phyloP scores from a whole-genome alignment of 805 yeast genomes.

The Sungouiella thailandica region DNA sequence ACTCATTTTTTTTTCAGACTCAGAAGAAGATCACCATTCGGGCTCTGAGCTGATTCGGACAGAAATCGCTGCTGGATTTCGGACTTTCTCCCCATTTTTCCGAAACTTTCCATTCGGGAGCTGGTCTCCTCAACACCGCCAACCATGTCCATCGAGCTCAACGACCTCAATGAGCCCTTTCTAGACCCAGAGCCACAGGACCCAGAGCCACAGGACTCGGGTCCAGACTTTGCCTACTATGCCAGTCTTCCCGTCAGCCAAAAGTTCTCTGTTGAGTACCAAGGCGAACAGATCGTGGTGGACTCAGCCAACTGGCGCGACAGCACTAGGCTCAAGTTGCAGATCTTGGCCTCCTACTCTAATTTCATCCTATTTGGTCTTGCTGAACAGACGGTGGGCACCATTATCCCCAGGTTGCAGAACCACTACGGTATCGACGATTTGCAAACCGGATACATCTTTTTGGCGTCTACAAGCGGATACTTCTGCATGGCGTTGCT shows the following conservation, averaged over 20 bases:
- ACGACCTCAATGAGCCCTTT: conserved; percentile 2
- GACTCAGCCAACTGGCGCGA: conserved; percentile 38
- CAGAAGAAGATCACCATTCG: too few relatives aligned
- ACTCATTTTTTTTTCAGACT: too few relatives aligned
- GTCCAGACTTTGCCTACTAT: conserved; percentile 4
- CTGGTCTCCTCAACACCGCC: too few relatives aligned
- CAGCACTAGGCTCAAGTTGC: conserved; percentile 36
- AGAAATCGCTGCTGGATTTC: too few relatives aligned
- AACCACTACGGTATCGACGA: conserved; percentile 45
- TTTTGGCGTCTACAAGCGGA: conserved; percentile 50
- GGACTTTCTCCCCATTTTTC: too few relatives aligned
- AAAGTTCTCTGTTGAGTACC: conserved; percentile 16
- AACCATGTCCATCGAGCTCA: conserved; percentile 3
- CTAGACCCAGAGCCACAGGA: too few relatives aligned
- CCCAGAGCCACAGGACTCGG: background rate
- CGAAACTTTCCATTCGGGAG: too few relatives aligned
- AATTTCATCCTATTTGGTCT: conserved; percentile 48
- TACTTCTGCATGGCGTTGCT: conserved; percentile 49
- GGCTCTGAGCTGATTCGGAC: too few relatives aligned
- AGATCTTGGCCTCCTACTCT: conserved; percentile 35
- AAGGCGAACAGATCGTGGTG: conserved; percentile 23
- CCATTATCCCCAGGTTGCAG: conserved; percentile 50
- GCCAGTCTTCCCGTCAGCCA: conserved; percentile 9
- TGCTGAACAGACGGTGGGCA: conserved; percentile 58
- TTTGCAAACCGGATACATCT: conserved; percentile 43